These are phyloP conservation scores for Ustilago trichophora DNA, from an alignment of 1,284 basidiomycete genomes.

Conservation along the genomic window DNA sequence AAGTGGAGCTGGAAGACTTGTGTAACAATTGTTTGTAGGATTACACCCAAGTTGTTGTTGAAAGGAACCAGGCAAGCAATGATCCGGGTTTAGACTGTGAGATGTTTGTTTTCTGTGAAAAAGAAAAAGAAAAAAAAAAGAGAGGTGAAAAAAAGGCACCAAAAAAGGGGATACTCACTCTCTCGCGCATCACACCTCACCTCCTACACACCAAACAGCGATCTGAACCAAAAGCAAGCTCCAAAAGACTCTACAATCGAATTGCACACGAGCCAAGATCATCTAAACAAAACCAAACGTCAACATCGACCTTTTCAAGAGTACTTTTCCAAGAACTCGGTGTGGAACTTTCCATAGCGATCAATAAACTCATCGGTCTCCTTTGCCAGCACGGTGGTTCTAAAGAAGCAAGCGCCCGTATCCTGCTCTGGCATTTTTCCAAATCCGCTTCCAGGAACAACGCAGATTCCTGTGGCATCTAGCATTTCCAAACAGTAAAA, in stretches of 20 bases:
- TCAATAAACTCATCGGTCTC: slow-evolving; percentile 64
- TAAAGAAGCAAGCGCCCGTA: slow-evolving; percentile 54
- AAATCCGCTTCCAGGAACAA: slow-evolving; percentile 64
- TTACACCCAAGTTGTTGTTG: no score
- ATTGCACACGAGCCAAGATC: no score
- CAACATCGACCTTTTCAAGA: background rate
- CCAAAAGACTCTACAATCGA: background rate
- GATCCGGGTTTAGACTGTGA: no score
- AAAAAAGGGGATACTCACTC: no score
- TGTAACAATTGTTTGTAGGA: background rate
- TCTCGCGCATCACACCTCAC: no score
- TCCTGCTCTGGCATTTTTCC: slow-evolving; percentile 53
- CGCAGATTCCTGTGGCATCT: slow-evolving; percentile 64
- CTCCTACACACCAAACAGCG: no score
- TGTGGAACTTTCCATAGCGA: slow-evolving; percentile 61
- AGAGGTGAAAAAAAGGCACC: background rate
- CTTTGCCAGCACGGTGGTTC: slow-evolving; percentile 64
- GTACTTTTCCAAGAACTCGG: slow-evolving; percentile 51
- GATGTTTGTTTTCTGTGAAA: no score
- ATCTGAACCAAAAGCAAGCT: no score
- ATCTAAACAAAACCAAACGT: background rate
- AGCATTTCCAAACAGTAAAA: slow-evolving; percentile 62
- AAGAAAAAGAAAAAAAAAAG: background rate
- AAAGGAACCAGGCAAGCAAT: no score
- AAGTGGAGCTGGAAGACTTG: slow-evolving; percentile 7